Evolutionary conservation across 2,329 filamentous ascomycete genomes (phyloP).

Genomic region (Penicillium hesseltinei): DNA sequence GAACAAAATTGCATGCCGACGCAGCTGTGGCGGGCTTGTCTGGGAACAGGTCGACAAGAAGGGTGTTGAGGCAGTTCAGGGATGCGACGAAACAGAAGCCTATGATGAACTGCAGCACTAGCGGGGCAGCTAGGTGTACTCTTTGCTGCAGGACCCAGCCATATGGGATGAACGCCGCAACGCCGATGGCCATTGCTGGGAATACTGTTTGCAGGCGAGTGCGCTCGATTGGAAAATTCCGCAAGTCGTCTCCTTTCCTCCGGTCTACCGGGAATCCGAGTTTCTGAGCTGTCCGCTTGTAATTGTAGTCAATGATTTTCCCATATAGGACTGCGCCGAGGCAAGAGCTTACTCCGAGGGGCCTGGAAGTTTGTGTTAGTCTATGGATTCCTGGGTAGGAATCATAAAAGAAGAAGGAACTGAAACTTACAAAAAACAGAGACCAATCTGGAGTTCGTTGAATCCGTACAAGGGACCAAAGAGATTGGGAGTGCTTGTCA

Average conservation of each 20-base stretch:
- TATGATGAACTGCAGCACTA: slow-evolving; percentile 35
- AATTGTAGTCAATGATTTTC: slow-evolving; percentile 25
- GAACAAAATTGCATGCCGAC: slow-evolving; percentile 31
- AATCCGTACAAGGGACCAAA: slow-evolving; percentile 40
- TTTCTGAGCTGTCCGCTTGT: slow-evolving; percentile 16
- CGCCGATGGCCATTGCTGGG: slow-evolving; percentile 25
- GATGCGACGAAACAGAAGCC: slow-evolving; percentile 27
- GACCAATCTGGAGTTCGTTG: slow-evolving; percentile 25
- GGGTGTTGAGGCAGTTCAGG: slow-evolving; percentile 26
- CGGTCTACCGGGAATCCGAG: slow-evolving; percentile 16
- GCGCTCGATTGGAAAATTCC: slow-evolving; percentile 43
- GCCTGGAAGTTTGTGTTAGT: slow-evolving; percentile 8
- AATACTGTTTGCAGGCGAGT: slow-evolving; percentile 30
- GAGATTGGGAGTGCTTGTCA: slow-evolving; percentile 40
- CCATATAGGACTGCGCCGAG: slow-evolving; percentile 24
- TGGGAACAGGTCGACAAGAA: slow-evolving; percentile 33
- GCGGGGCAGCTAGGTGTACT: slow-evolving; percentile 22
- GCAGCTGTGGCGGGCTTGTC: slow-evolving; percentile 26
- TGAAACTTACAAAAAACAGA: slow-evolving; percentile 27
- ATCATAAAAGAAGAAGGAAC: background rate
- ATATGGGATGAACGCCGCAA: slow-evolving; percentile 28
- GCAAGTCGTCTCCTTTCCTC: slow-evolving; percentile 45
- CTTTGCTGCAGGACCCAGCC: slow-evolving; percentile 31
- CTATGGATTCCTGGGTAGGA: background rate
- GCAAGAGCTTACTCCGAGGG: slow-evolving; percentile 22